Evolutionary conservation across 2,329 filamentous ascomycete genomes (phyloP), one percentile per base, ranked within the genome.

Genomic region (Trichoderma brevicompactum): DNA sequence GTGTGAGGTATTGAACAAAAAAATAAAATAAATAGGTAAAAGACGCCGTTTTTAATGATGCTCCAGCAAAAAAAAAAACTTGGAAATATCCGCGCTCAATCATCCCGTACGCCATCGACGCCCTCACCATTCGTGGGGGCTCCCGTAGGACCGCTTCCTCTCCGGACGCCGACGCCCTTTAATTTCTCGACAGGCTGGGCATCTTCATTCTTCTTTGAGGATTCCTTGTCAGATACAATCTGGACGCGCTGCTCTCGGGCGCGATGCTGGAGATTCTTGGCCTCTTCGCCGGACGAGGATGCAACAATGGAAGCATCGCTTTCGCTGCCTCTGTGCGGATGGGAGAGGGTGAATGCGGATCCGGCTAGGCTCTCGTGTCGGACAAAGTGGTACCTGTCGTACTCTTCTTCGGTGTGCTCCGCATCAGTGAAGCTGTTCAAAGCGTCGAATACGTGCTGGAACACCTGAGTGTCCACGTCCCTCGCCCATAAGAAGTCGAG

Each of bases 401-500:
- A 89, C 72, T 89, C 85, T 71, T 87, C 86, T 65, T 83, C 79
- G 2, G 83, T 82, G 71, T 88, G 85, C 54, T 83, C 81, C 0
- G 85, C 81, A 48, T 82, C 81, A 2, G 83, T 85, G 74, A 89
- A 92, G 70, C 84, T 89, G 66, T 96, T 88, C 9, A 99, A 81
- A 0, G 95, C 94, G 71, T 96, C 90, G 69, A 97, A 94, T 1
- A 99, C 92, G 74, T 96, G 92, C 15, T 89, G 91, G 73, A 97
- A 97, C 2, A 98, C 94, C 60, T 93, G 87, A 0, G 83, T 81
- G 70, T 96, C 86, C 7, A 96, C 91, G 72, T 97, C 93, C 43
- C 87, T 83, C 0, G 92, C 95, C 95, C 95, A 99, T 0, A 99
- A 82, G 72, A 99, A 97, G 76, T 99, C 95, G 28, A 99, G 86